phyloP scores from a whole-genome alignment of 768 basidiomycete species.

The Naganishia kalamii region DNA sequence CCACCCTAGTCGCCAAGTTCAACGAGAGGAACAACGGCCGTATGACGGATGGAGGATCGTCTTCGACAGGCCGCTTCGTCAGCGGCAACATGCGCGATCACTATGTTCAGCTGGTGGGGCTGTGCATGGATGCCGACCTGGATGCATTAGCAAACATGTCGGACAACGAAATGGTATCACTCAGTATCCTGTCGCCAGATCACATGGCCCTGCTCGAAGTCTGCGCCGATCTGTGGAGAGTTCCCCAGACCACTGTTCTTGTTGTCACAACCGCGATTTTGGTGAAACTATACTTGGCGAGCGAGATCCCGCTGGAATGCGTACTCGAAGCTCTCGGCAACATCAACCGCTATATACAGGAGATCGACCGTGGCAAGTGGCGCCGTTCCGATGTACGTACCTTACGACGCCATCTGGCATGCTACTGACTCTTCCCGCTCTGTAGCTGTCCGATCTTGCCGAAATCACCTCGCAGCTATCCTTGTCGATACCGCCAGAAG shows the following conservation, averaged over 20 bases:
- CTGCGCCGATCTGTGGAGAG: slow-evolving; percentile 82
- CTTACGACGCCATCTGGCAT: slow-evolving; percentile 17
- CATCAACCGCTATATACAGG: slow-evolving; percentile 63
- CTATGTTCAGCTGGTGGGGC: slow-evolving; percentile 76
- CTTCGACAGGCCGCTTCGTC: slow-evolving; percentile 62
- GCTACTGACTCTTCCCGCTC: slow-evolving; percentile 19
- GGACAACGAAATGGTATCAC: slow-evolving; percentile 80
- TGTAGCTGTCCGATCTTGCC: slow-evolving; percentile 15
- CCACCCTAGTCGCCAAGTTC: not conserved
- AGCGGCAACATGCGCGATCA: slow-evolving; percentile 47
- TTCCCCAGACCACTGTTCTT: slow-evolving; percentile 70
- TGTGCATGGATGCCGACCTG: slow-evolving; percentile 75
- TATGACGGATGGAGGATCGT: slow-evolving; percentile 60
- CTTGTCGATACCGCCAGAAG: not conserved
- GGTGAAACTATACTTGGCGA: slow-evolving; percentile 75
- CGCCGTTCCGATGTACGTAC: slow-evolving; percentile 68
- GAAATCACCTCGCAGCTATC: not conserved
- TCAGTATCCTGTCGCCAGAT: slow-evolving; percentile 73
- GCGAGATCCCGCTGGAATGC: slow-evolving; percentile 89
- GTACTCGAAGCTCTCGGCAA: slow-evolving; percentile 79
- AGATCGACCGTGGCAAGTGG: slow-evolving; percentile 71
- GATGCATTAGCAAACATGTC: slow-evolving; percentile 87
- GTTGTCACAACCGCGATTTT: slow-evolving; percentile 75
- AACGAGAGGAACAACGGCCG: slow-evolving; percentile 9
- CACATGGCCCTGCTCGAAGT: slow-evolving; percentile 81